A percentile compares a stretch with the other conserved stretches of the same genome.
Evolutionary conservation across 2,329 filamentous ascomycete species (phyloP).

Genomic region (Fusarium bulbicola): DNA sequence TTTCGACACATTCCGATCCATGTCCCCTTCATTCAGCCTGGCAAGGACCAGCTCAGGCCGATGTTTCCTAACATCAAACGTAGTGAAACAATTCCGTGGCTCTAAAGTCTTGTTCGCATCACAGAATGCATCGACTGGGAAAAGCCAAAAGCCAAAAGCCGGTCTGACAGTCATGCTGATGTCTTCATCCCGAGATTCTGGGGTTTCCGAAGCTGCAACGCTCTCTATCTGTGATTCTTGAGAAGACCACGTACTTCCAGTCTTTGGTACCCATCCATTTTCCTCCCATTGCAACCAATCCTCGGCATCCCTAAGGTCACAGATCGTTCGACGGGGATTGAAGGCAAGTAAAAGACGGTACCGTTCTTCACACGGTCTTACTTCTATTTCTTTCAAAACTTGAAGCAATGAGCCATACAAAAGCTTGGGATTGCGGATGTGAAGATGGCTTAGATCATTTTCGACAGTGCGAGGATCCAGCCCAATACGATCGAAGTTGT

Average conservation of each 20-base stretch:
- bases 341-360: not conserved
- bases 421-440: not conserved
- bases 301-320: not conserved
- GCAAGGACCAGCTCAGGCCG: not conserved
- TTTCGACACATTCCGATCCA: too few relatives aligned
- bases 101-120: not conserved
- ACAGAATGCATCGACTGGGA: not conserved
- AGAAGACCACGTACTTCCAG: not conserved
- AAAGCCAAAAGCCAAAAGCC: not conserved
- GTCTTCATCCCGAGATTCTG: not conserved
- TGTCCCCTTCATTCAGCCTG: not conserved
- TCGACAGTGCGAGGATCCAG: not conserved
- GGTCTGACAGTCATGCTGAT: not conserved
- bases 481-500: not conserved
- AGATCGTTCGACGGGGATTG: fast-evolving
- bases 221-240: fast-evolving
- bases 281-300: not conserved
- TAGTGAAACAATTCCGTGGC: fast-evolving
- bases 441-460: not conserved
- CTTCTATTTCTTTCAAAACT: not conserved
- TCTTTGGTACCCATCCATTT: fast-evolving
- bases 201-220: not conserved
- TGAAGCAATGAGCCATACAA: not conserved
- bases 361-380: not conserved
- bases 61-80: not conserved